Percentiles rank a stretch among this genome's conserved stretches.
Conservation (phyloP, 1,284 basidiomycete species). For the Melampsora abietis-canadensis region DNA sequence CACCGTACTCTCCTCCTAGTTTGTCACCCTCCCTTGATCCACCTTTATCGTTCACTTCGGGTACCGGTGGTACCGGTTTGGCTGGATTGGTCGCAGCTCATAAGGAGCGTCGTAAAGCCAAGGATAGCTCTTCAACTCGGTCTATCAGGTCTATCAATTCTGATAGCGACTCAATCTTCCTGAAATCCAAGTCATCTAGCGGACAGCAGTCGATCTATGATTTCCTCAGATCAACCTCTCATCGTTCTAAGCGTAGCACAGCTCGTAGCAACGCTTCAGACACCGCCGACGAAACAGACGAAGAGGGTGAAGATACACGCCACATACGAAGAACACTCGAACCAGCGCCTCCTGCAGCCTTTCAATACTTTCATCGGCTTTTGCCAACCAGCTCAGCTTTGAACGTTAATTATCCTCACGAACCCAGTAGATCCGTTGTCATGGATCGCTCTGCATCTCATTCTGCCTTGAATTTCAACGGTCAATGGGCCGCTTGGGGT, state of each 20-base stretch:
- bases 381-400: no score
- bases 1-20: background rate
- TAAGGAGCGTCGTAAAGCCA: background rate
- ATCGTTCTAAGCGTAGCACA: background rate
- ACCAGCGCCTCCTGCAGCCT: background rate
- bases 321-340: background rate
- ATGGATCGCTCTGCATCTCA: background rate
- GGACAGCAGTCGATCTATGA: background rate
- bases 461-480: background rate
- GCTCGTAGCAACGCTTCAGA: no score
- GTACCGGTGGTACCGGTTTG: background rate
- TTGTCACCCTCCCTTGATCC: background rate
- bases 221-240: background rate
- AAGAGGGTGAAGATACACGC: background rate
- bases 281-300: background rate
- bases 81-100: constrained; percentile 5
- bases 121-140: background rate
- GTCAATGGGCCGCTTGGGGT: background rate
- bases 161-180: background rate
- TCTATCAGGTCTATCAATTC: no score
- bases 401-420: no score
- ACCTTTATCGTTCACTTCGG: background rate
- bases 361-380: no score
- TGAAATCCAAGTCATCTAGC: background rate
- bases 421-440: background rate